These are phyloP conservation scores for Protomyces inundatus DNA, from an alignment of 1,139 yeast species.

Conservation along the genomic window DNA sequence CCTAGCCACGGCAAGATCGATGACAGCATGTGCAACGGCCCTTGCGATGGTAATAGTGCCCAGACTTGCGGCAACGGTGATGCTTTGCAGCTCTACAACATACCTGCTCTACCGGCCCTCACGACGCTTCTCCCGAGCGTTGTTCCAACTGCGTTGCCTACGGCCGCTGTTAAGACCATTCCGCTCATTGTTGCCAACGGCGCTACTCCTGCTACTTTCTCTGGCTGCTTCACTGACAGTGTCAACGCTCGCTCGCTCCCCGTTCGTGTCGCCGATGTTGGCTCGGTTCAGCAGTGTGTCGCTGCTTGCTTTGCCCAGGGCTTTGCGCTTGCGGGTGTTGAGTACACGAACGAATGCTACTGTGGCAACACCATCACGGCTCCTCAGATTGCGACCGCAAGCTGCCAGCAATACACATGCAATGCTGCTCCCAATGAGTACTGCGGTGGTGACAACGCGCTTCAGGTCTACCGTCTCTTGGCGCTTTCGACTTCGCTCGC, in stretches of 20 bases:
- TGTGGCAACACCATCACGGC: conserved; percentile 25
- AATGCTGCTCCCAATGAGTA: background rate
- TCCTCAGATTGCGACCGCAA: conserved; percentile 9
- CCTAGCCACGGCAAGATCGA: background rate
- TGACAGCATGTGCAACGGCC: background rate
- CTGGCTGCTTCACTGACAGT: conserved; percentile 25
- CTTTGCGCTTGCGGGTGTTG: conserved; percentile 24
- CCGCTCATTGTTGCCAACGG: background rate
- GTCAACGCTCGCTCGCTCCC: conserved; percentile 8
- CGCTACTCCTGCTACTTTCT: background rate
- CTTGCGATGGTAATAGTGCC: background rate
- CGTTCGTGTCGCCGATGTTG: conserved; percentile 1
- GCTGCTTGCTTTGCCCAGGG: conserved; percentile 16
- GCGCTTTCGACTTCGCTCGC: conserved; percentile 2
- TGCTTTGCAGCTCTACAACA: conserved; percentile 18
- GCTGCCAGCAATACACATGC: conserved; percentile 15
- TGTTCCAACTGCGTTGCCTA: background rate
- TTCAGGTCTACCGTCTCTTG: conserved; percentile 15
- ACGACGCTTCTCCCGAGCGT: background rate
- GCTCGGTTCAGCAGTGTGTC: conserved; percentile 12
- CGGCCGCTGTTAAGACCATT: background rate
- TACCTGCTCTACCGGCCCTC: background rate
- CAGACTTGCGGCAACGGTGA: conserved; percentile 3
- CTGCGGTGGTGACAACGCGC: conserved; percentile 20
- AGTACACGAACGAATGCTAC: conserved; percentile 26